Conservation (phyloP, 495 filamentous ascomycete genomes). For the Elasticomyces elasticus region DNA sequence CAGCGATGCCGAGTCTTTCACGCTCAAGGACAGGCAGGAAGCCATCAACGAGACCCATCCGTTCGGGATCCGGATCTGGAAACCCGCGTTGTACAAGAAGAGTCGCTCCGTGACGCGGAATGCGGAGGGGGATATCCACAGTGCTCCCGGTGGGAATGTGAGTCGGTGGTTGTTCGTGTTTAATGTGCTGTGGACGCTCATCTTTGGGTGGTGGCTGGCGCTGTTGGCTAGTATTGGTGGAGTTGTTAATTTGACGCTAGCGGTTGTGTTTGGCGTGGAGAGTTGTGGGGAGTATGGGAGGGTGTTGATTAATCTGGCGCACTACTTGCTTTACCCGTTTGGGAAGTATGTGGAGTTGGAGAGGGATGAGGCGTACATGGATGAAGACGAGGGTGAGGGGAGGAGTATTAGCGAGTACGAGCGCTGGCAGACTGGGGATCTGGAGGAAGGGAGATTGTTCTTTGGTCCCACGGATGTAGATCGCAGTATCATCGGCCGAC, state of each 20-base stretch:
- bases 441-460: conserved; percentile 90
- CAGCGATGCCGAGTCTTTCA: conserved; percentile 48
- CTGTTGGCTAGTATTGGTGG: conserved; percentile 63
- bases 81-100: conserved; percentile 97
- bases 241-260: conserved; percentile 37
- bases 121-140: conserved; percentile 95
- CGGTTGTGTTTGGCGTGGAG: conserved; percentile 57
- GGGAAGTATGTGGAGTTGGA: conserved; percentile 89
- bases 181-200: conserved; percentile 80
- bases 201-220: conserved; percentile 97
- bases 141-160: conserved; percentile 79
- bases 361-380: conserved; percentile 85
- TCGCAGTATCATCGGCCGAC: conserved; percentile 77
- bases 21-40: conserved; percentile 84
- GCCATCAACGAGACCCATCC: conserved; percentile 99
- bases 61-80: conserved; percentile 98
- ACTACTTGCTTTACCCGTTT: conserved; percentile 91
- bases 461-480: conserved; percentile 71
- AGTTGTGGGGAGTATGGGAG: conserved; percentile 79
- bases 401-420: conserved; percentile 98
- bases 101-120: conserved; percentile 89
- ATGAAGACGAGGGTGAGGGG: conserved; percentile 98
- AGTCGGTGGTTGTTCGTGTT: conserved; percentile 72
- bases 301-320: conserved; percentile 71
- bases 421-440: conserved; percentile 94